phyloP scores from a whole-genome alignment of 2,329 filamentous ascomycete genomes.

The Fonsecaea pedrosoi region DNA sequence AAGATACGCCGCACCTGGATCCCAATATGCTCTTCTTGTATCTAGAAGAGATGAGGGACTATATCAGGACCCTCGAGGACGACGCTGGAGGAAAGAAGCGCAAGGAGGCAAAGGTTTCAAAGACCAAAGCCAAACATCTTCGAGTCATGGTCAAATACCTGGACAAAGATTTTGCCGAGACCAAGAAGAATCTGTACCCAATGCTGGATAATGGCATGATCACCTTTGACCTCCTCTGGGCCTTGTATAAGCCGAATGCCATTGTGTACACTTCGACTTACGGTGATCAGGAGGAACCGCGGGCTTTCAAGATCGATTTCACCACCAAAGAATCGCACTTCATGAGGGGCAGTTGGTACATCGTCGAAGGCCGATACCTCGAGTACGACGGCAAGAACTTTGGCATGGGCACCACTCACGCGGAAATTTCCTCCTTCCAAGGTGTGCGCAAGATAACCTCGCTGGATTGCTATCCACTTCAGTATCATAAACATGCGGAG shows the following conservation, averaged over 20 bases:
- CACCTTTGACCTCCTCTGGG: slow-evolving; percentile 88
- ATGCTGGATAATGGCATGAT: slow-evolving; percentile 68
- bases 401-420: slow-evolving; percentile 73
- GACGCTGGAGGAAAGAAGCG: slow-evolving; percentile 60
- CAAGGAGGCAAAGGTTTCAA: slow-evolving; percentile 48
- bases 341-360: slow-evolving; percentile 76
- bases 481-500: slow-evolving; percentile 77
- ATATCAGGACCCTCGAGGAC: slow-evolving; percentile 69
- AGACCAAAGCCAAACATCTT: slow-evolving; percentile 56
- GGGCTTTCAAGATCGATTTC: slow-evolving; percentile 81
- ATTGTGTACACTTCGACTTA: slow-evolving; percentile 80
- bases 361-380: slow-evolving; percentile 75
- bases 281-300: slow-evolving; percentile 74
- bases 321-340: slow-evolving; percentile 73
- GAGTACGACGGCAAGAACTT: slow-evolving; percentile 89
- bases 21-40: slow-evolving; percentile 77
- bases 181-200: slow-evolving; percentile 79
- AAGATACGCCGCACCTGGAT: slow-evolving; percentile 76
- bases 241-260: slow-evolving; percentile 84
- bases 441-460: slow-evolving; percentile 83
- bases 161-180: slow-evolving; percentile 79
- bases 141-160: slow-evolving; percentile 77
- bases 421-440: slow-evolving; percentile 76
- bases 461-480: slow-evolving; percentile 75
- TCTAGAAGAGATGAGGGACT: slow-evolving; percentile 74